Percentiles rank a stretch among this genome's conserved stretches.
phyloP scores from a whole-genome alignment of 1,284 basidiomycete species.

The Heterobasidion parviporum region DNA sequence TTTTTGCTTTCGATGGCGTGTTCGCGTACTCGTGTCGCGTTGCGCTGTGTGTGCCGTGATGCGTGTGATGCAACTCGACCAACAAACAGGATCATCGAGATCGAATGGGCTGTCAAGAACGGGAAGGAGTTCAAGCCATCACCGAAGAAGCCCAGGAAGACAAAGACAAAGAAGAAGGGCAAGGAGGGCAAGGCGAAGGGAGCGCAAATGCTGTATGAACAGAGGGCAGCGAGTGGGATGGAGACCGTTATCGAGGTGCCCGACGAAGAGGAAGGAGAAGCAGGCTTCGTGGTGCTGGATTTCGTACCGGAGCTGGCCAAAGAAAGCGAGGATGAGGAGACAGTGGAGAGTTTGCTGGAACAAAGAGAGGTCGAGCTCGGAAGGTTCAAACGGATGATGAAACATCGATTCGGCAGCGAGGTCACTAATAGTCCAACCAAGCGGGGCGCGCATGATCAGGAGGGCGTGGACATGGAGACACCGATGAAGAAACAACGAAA shows the following conservation, averaged over 20 bases:
- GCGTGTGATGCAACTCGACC: not conserved
- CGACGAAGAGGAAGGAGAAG: conserved; percentile 1
- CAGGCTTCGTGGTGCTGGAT: conserved; percentile 7
- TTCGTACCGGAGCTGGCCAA: not conserved
- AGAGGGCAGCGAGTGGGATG: not conserved
- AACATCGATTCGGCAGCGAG: conserved; percentile 15
- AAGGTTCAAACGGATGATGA: conserved; percentile 1
- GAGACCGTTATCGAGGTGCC: not conserved
- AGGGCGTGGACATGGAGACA: conserved; percentile 11
- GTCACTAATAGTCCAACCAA: conserved; percentile 27
- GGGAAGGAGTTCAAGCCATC: conserved; percentile 51
- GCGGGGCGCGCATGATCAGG: conserved; percentile 11
- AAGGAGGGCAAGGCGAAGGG: conserved; percentile 1
- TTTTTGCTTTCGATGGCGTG: not conserved
- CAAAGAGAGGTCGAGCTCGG: conserved; percentile 6
- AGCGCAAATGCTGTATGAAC: not conserved
- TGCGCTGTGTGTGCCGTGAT: not conserved
- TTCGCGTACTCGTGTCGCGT: conserved; percentile 3
- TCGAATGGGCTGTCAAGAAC: conserved; percentile 63
- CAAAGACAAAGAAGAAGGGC: conserved; percentile 23
- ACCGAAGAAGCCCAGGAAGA: conserved; percentile 42
- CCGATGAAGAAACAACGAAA: conserved; percentile 6
- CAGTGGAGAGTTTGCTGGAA: conserved; percentile 10
- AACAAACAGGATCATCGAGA: conserved; percentile 56
- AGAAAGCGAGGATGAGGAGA: conserved; percentile 13